A percentile compares a stretch with the other conserved stretches of the same genome.
Evolutionary conservation across 768 basidiomycete genomes (phyloP).

Genomic region (Auriscalpium microsporum): DNA sequence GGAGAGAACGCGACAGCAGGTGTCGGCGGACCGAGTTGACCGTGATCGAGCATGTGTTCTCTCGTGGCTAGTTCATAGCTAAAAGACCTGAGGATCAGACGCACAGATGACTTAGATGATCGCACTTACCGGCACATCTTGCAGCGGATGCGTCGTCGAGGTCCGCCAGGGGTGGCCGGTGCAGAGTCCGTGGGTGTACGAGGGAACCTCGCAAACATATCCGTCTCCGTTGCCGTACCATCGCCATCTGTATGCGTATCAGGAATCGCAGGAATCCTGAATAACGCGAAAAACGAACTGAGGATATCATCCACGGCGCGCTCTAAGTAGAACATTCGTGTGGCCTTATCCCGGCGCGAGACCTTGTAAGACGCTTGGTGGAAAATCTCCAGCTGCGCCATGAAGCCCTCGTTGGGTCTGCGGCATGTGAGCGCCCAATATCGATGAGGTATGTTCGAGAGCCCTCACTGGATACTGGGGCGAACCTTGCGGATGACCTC

Average conservation of each 20-base stretch:
- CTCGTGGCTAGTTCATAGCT: slow-evolving; percentile 80
- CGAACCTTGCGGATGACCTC: slow-evolving; percentile 58
- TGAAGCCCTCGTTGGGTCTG: slow-evolving; percentile 84
- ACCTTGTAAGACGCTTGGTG: slow-evolving; percentile 64
- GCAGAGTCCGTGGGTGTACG: slow-evolving; percentile 53
- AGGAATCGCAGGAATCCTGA: background rate
- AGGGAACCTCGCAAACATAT: slow-evolving; percentile 74
- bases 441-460: background rate
- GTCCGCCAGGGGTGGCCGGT: slow-evolving; percentile 51
- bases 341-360: slow-evolving; percentile 55
- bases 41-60: slow-evolving; percentile 93
- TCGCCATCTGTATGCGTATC: slow-evolving; percentile 51
- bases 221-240: slow-evolving; percentile 50
- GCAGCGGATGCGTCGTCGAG: slow-evolving; percentile 70
- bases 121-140: slow-evolving; percentile 74
- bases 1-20: slow-evolving; percentile 41
- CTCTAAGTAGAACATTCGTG: slow-evolving; percentile 80
- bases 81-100: background rate
- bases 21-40: slow-evolving; percentile 63
- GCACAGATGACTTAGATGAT: background rate
- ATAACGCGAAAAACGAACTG: slow-evolving; percentile 41
- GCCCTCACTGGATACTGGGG: slow-evolving; percentile 60
- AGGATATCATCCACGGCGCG: slow-evolving; percentile 65
- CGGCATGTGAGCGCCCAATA: background rate
- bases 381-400: slow-evolving; percentile 74